Conservation (phyloP, 257 asterid species). For the Prunella vulgaris region DNA sequence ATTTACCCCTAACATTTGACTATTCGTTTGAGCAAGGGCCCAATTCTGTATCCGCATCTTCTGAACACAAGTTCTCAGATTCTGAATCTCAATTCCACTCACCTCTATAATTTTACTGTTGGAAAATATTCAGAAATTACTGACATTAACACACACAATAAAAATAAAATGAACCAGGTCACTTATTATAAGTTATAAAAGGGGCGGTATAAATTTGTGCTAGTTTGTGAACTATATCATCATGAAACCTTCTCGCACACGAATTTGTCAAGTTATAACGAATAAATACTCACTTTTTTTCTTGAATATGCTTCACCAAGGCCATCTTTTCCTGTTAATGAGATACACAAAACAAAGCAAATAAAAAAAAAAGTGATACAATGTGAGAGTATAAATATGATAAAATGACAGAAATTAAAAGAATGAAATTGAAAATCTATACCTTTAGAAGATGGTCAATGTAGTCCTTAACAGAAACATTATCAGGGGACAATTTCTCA, state of each 20-base stretch:
- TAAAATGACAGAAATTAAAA: neutral
- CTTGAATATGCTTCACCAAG: conserved; percentile 66
- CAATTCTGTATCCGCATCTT: conserved; percentile 83
- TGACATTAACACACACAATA: neutral
- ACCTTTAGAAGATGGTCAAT: conserved; percentile 66
- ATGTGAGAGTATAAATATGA: neutral
- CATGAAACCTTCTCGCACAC: too few relatives aligned
- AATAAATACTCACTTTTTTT: conserved; percentile 46
- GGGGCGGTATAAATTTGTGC: too few relatives aligned
- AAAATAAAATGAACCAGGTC: neutral
- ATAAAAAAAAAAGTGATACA: neutral
- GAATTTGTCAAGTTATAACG: too few relatives aligned
- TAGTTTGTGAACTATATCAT: too few relatives aligned
- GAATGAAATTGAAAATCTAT: neutral
- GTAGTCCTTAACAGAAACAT: conserved; percentile 38
- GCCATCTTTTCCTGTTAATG: conserved; percentile 92
- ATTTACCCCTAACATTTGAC: conserved; percentile 70
- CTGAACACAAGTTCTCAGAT: conserved; percentile 54
- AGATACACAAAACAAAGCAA: too few relatives aligned
- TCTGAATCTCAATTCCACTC: conserved; percentile 70
- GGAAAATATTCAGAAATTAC: conserved; percentile 7
- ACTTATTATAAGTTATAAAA: too few relatives aligned
- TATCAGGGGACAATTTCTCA: conserved; percentile 31
- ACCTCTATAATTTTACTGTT: conserved; percentile 75
- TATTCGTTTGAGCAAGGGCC: conserved; percentile 79